These are phyloP conservation scores for Claviceps sp. DNA, from an alignment of 2,329 filamentous ascomycete species.

Conservation along the genomic window DNA sequence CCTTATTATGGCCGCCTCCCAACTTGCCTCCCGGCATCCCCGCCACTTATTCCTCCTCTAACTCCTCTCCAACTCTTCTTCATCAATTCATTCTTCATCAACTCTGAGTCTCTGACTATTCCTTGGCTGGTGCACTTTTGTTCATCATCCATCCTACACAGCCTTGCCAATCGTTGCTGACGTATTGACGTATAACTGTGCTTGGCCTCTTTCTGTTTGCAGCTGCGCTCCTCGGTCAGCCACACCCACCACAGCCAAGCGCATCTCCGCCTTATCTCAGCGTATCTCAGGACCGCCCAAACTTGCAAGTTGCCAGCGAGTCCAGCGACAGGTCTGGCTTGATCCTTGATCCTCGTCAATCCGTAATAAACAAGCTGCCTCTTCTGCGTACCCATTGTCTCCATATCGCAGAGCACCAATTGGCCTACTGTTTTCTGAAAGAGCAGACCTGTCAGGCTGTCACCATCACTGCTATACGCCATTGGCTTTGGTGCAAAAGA, in stretches of 20 bases:
- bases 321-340: not conserved
- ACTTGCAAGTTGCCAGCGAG: not conserved
- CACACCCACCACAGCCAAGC: not conserved
- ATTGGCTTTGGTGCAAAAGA: not conserved
- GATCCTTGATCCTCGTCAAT: not conserved
- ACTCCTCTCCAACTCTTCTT: not conserved
- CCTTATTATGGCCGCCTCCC: slow-evolving; percentile 5
- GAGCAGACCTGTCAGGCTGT: not conserved
- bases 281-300: not conserved
- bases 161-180: too few relatives aligned
- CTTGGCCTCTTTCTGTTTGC: too few relatives aligned
- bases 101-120: too few relatives aligned
- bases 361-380: not conserved
- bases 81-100: not conserved
- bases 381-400: not conserved
- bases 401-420: not conserved
- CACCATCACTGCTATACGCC: not conserved
- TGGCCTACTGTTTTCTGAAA: not conserved
- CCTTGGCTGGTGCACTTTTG: too few relatives aligned
- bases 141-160: too few relatives aligned
- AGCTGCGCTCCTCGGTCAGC: not conserved
- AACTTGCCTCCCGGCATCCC: not conserved
- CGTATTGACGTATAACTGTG: too few relatives aligned
- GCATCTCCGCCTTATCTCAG: not conserved
- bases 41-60: not conserved